Base-by-base conservation (phyloP, 2,329 filamentous ascomycete genomes). In the Ceratocystis smalleyi region DNA sequence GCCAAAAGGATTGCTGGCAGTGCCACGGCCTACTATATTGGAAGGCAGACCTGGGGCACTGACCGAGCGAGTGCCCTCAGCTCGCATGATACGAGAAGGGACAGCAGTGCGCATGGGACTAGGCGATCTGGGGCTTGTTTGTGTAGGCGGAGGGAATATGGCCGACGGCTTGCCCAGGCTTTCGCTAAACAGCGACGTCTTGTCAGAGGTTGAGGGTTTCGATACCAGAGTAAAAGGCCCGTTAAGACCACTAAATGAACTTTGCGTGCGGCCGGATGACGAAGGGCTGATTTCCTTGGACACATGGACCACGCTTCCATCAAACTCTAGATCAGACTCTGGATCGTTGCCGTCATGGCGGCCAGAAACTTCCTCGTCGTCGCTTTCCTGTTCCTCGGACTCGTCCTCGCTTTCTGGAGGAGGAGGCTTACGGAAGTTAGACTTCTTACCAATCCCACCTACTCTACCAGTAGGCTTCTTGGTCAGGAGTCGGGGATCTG, bases 61-160 rank as follows among this genome's bases (percentile, higher is more conserved):
- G 47, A 84, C 79, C 1, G 83, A 85, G 62, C 83, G 78, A 12
- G 76, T 74, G 22, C 64, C 64, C 35, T 85, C 82, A 24, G 77
- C 74, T 63, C 78, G 74, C 5, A 78, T 69, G 32, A 80, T 69
- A 69, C 79, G 77, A 66, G 75, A 73, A 40, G 83, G 82, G 35
- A 83, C 74, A 49, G 81, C 78, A 62, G 78, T 77, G 43, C 86
- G 82, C 30, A 88, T 75, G 1, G 88, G 87, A 68, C 87, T 91
- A 1, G 88, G 87, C 8, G 87, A 89, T 43, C 86, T 82, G 59
- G 87, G 85, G 68, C 82, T 85, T n/a, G 77, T 75, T 22, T 75
- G 43, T 19, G 76, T 77, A 49, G 76, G 78, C 47, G 76, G 76
- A 81, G 82, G 71, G 85, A 64, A 61, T 43, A 59, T 60, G 7